phyloP scores from a whole-genome alignment of 371 early-diverging fungal genomes.

The Mortierella sp. region DNA sequence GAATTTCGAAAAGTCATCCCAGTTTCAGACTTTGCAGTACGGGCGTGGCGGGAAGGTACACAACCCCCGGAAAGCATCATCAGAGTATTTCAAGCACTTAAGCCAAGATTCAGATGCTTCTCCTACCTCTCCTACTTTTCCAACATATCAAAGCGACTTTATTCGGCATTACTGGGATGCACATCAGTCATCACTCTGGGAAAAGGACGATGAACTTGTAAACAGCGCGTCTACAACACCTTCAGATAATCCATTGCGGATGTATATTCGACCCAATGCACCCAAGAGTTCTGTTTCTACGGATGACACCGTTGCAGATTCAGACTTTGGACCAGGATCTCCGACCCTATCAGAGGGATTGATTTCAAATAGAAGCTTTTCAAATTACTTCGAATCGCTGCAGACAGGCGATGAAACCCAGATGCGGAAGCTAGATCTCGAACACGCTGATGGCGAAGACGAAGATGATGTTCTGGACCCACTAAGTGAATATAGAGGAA shows the following conservation, averaged over 20 bases:
- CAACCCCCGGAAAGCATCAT: not conserved
- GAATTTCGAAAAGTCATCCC: constrained; percentile 24
- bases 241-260: not conserved
- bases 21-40: constrained; percentile 20
- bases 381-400: constrained; percentile 30
- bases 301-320: not conserved
- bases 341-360: not conserved
- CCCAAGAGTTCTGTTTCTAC: not conserved
- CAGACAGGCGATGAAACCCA: constrained; percentile 13
- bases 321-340: constrained; percentile 4
- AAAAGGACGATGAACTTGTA: not conserved
- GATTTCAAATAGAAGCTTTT: constrained; percentile 10
- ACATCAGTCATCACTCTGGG: not conserved
- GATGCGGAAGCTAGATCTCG: not conserved
- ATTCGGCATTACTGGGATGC: not conserved
- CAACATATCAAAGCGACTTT: not conserved
- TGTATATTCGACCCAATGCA: too few species aligned
- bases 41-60: not conserved
- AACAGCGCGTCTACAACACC: not conserved
- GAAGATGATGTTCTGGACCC: not conserved
- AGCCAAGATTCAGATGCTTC: not conserved
- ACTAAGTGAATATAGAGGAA: not conserved
- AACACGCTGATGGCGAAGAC: not conserved
- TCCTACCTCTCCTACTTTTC: not conserved
- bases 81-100: not conserved